phyloP scores from a whole-genome alignment of 2,329 filamentous ascomycete genomes.

The Keithomyces neogunnii region DNA sequence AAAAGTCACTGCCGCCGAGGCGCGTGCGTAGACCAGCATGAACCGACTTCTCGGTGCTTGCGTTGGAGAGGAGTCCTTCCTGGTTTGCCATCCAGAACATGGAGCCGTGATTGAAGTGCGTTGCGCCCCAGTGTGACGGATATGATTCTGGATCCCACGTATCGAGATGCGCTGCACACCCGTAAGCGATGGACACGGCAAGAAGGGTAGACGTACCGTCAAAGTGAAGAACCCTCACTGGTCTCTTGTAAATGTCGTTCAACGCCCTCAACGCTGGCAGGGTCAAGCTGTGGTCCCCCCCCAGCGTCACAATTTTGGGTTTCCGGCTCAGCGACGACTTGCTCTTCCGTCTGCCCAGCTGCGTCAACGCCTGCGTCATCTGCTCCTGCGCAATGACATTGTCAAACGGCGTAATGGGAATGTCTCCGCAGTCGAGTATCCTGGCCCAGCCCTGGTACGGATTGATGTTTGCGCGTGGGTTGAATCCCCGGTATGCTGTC shows the following conservation, averaged over 20 bases:
- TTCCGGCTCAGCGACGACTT: constrained; percentile 22
- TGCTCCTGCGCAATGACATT: constrained; percentile 73
- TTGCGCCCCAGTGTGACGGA: constrained; percentile 59
- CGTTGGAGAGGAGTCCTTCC: constrained; percentile 70
- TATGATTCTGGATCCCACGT: constrained; percentile 81
- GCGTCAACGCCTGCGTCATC: constrained; percentile 73
- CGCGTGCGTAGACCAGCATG: constrained; percentile 79
- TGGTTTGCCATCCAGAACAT: constrained; percentile 87
- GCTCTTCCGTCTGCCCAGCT: constrained; percentile 46
- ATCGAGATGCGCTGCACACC: constrained; percentile 54
- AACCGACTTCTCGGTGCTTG: constrained; percentile 59
- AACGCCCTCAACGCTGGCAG: constrained; percentile 62
- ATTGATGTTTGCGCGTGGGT: constrained; percentile 73
- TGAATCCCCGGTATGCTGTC: constrained; percentile 69
- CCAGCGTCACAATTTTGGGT: constrained; percentile 58
- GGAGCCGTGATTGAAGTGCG: constrained; percentile 73
- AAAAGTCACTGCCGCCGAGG: constrained; percentile 55
- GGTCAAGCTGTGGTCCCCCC: constrained; percentile 67
- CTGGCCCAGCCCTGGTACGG: constrained; percentile 76
- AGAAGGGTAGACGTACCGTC: constrained; percentile 33
- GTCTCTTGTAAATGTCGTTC: constrained; percentile 50
- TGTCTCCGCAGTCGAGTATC: constrained; percentile 83
- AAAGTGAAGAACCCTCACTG: constrained; percentile 65
- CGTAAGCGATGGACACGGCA: not conserved
- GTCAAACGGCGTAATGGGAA: constrained; percentile 79